Evolutionary conservation across 2,329 filamentous ascomycete species (phyloP).

Genomic region (Talaromyces atroroseus): DNA sequence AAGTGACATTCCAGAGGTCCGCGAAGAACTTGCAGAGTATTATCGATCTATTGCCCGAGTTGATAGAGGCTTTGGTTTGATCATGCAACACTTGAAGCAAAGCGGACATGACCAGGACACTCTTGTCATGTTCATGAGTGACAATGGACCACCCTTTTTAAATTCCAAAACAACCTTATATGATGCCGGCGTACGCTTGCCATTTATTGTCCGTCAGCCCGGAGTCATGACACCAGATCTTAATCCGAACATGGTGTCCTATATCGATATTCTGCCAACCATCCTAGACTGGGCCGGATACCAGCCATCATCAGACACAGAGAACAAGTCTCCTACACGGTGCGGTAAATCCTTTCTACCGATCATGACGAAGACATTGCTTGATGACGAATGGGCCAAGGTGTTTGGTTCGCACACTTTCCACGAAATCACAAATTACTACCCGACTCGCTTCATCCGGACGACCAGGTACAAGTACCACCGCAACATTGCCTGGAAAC

Average conservation of each 20-base stretch:
- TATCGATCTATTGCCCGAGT: constrained; percentile 30
- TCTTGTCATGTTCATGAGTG: constrained; percentile 44
- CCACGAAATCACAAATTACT: constrained; percentile 49
- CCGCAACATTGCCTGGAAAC: constrained; percentile 45
- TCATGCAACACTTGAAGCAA: constrained; percentile 31
- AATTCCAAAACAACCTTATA: constrained; percentile 50
- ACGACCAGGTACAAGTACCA: constrained; percentile 45
- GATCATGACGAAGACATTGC: constrained; percentile 23
- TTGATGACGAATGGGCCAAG: constrained; percentile 24
- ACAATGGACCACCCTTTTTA: constrained; percentile 48
- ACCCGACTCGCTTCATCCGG: constrained; percentile 46
- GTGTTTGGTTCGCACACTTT: constrained; percentile 51
- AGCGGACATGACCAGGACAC: constrained; percentile 32
- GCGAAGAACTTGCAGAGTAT: too few species aligned
- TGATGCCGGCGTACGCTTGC: constrained; percentile 43
- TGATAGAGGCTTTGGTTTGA: constrained; percentile 20
- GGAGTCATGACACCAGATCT: constrained; percentile 17
- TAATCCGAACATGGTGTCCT: constrained; percentile 45
- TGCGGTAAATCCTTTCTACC: constrained; percentile 37
- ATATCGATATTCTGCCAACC: constrained; percentile 44
- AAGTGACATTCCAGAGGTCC: too few species aligned
- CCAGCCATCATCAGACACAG: constrained; percentile 6
- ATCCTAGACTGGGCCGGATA: constrained; percentile 38
- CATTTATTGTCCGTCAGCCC: constrained; percentile 39
- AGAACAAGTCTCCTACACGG: constrained; percentile 13